A percentile compares a stretch with the other conserved stretches of the same genome.
phyloP scores from a whole-genome alignment of 768 basidiomycete genomes.

The Lactifluus volemus region DNA sequence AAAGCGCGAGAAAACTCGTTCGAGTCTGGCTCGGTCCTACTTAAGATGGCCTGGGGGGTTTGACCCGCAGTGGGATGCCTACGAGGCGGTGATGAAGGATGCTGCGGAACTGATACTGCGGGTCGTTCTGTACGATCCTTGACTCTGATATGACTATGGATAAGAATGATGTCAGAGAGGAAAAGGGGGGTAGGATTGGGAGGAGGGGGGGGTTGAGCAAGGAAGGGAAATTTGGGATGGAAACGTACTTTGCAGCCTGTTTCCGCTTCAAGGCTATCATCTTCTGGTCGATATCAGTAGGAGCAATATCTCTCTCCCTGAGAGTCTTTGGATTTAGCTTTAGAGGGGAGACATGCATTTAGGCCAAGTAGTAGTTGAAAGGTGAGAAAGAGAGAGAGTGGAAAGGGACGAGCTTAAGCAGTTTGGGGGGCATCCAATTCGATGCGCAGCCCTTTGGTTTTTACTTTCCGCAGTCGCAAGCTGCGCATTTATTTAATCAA shows the following conservation, averaged over 20 bases:
- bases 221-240: neutral
- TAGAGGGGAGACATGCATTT: neutral
- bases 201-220: neutral
- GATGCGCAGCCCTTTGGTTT: neutral
- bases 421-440: neutral
- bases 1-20: slow-evolving; percentile 68
- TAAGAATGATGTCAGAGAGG: neutral
- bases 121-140: slow-evolving; percentile 22
- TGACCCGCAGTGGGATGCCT: slow-evolving; percentile 32
- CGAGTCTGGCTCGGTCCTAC: slow-evolving; percentile 48
- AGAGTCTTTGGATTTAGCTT: slow-evolving; percentile 23
- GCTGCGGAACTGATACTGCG: slow-evolving; percentile 28
- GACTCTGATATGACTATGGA: neutral
- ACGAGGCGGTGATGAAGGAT: slow-evolving; percentile 23
- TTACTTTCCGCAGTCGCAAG: slow-evolving; percentile 14
- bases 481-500: slow-evolving; percentile 14
- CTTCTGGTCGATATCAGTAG: slow-evolving; percentile 49
- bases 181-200: neutral
- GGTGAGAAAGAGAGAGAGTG: no score
- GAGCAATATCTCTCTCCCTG: slow-evolving; percentile 29
- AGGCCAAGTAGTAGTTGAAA: neutral
- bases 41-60: slow-evolving; percentile 29
- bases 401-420: no score
- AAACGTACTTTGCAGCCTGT: slow-evolving; percentile 43
- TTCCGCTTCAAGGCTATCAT: slow-evolving; percentile 61